These are phyloP conservation scores for Drechslerella coelobrocha DNA, from an alignment of 2,329 filamentous ascomycete species.

Conservation along the genomic window DNA sequence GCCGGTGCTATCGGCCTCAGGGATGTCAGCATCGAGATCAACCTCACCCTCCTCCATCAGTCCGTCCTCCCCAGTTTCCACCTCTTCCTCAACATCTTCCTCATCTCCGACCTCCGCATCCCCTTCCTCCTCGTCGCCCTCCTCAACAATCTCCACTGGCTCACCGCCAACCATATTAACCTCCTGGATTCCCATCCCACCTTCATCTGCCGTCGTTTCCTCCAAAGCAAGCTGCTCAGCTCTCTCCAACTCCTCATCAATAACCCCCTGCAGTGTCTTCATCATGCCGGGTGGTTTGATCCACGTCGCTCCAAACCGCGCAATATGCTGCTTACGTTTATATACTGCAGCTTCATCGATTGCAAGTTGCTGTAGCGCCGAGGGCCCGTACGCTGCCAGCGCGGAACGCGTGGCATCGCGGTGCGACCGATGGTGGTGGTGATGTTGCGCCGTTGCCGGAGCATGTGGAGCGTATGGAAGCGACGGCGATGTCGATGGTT, in stretches of 20 bases:
- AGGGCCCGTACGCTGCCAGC: slow-evolving; percentile 53
- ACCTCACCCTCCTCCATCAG: slow-evolving; percentile 63
- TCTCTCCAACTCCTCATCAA: slow-evolving; percentile 86
- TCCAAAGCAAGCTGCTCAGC: slow-evolving; percentile 83
- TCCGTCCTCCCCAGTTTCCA: slow-evolving; percentile 63
- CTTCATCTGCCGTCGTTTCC: slow-evolving; percentile 66
- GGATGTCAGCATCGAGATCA: slow-evolving; percentile 77
- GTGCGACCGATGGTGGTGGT: slow-evolving; percentile 50
- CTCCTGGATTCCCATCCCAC: slow-evolving; percentile 56
- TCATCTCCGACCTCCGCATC: slow-evolving; percentile 59
- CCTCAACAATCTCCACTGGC: slow-evolving; percentile 58
- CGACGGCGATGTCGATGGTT: slow-evolving; percentile 53
- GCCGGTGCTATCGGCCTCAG: slow-evolving; percentile 64
- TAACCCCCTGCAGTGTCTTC: slow-evolving; percentile 88
- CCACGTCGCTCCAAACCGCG: slow-evolving; percentile 88
- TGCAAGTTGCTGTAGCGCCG: slow-evolving; percentile 57
- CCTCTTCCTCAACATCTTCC: slow-evolving; percentile 63
- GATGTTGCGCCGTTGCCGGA: slow-evolving; percentile 36
- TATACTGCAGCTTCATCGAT: slow-evolving; percentile 78
- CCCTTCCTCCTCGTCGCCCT: slow-evolving; percentile 56
- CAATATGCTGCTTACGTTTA: slow-evolving; percentile 78
- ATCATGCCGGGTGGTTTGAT: slow-evolving; percentile 84
- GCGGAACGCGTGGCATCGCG: slow-evolving; percentile 53
- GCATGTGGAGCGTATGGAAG: slow-evolving; percentile 55
- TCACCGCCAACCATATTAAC: slow-evolving; percentile 58